Base-by-base conservation (phyloP, 129 eudicot species). In the Helichrysum umbraculigerum region DNA sequence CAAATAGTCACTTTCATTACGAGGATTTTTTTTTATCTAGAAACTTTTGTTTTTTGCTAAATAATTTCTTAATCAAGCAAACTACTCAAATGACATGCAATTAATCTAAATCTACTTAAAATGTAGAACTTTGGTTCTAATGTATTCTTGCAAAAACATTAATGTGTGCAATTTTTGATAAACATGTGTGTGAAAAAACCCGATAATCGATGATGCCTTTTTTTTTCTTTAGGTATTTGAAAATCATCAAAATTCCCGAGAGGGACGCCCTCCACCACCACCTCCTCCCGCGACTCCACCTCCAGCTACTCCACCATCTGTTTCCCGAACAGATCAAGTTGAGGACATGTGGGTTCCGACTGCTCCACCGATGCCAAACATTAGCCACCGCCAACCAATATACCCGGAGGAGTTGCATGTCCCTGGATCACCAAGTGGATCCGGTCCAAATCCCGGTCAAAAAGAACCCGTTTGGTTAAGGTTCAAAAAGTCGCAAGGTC, bases 401-500 rank as follows among this genome's bases (percentile, higher is more conserved):
- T 76, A 82, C 34, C 72, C 84, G 1, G 87, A 85, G 25, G 88
- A 81, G 37, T 54, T 66, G 57, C 61, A 59, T n/a, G 7, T 78
- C 34, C 87, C 77, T 0, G 88, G 71, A 50, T 72, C 87, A 42
- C 76, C 81, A 22, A 44, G 70, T 58, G 34, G 56, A 20, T 51
- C 71, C 2, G 62, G 44, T 25, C 63, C 76, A 12, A 73, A 66
- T 62, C 56, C 57, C 51, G 83, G 81, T 22, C 72, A 79, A 22
- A 76, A 61, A 29, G 81, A 85, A 25, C 71, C 88, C 9, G 79
- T 85, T 30, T 73, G 83, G 77, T 73, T 82, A 50, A 85, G 86
- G 78, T 75, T 87, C 68, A 75, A 85, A 73, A 86, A 82, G 6
- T 78, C 87, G 20, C 79, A 77, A 65, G 77, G 82, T 66, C 42